Percentiles rank a stretch among this genome's conserved stretches.
phyloP scores from a whole-genome alignment of 2,329 filamentous ascomycete species.

The Ilyonectria robusta region DNA sequence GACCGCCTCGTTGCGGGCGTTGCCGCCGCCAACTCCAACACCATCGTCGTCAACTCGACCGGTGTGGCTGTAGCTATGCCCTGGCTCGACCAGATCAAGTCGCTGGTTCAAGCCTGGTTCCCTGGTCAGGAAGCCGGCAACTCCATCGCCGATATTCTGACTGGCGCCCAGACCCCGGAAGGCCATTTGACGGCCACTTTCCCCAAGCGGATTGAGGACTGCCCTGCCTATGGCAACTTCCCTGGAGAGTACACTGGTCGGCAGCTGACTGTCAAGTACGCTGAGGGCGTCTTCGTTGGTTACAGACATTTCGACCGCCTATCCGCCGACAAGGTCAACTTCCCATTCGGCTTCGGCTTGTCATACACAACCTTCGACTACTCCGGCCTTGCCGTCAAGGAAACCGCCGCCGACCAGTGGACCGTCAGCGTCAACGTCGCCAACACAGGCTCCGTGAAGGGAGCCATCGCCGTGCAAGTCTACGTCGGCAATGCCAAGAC shows the following conservation, averaged over 20 bases:
- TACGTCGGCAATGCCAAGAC: conserved; percentile 54
- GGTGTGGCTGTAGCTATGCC: conserved; percentile 72
- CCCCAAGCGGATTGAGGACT: conserved; percentile 70
- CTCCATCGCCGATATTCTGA: conserved; percentile 75
- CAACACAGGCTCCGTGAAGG: conserved; percentile 68
- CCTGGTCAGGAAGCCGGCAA: conserved; percentile 78
- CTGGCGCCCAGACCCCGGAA: conserved; percentile 73
- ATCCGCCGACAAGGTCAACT: conserved; percentile 24
- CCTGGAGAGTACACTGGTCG: conserved; percentile 56
- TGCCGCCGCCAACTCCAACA: conserved; percentile 68
- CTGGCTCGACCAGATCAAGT: conserved; percentile 67
- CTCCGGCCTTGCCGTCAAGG: conserved; percentile 47
- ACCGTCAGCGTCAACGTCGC: conserved; percentile 62
- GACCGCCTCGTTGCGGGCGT: conserved; percentile 71
- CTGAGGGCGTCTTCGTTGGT: conserved; percentile 77
- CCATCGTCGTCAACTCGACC: conserved; percentile 73
- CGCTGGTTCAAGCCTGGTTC: conserved; percentile 76
- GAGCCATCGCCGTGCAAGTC: conserved; percentile 68
- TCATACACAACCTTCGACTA: conserved; percentile 33
- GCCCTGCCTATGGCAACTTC: conserved; percentile 75
- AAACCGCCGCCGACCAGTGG: conserved; percentile 33
- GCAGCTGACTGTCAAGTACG: conserved; percentile 72
- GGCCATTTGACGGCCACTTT: conserved; percentile 67
- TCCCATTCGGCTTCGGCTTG: conserved; percentile 31
- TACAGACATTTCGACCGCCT: conserved; percentile 76